Evolutionary conservation across 1,284 basidiomycete species (phyloP).

Genomic region (Mycosarcoma mackinlayi): DNA sequence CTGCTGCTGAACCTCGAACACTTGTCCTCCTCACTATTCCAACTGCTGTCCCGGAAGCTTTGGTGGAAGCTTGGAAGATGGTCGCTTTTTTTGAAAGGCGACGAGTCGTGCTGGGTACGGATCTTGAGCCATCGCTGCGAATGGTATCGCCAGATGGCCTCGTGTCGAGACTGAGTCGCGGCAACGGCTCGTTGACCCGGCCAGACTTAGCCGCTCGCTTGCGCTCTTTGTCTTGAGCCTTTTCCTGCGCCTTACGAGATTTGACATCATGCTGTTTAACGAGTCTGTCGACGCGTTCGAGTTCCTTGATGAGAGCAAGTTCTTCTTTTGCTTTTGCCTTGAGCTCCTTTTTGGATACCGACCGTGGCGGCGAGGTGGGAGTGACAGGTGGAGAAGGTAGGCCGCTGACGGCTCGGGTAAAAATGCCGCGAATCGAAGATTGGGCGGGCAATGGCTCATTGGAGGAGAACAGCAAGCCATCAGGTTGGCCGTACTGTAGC

Average conservation of each 20-base stretch:
- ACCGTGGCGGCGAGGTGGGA: conserved; percentile 4
- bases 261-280: conserved; percentile 55
- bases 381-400: conserved; percentile 25
- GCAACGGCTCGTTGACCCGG: conserved; percentile 7
- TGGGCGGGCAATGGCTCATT: background rate
- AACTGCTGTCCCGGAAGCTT: background rate
- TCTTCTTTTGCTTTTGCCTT: conserved; percentile 55
- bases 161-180: background rate
- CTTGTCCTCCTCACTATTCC: conserved; percentile 17
- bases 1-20: conserved; percentile 1
- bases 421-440: conserved; percentile 11
- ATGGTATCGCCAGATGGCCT: conserved; percentile 2
- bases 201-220: conserved; percentile 25
- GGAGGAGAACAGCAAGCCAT: conserved; percentile 16
- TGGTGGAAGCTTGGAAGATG: conserved; percentile 36
- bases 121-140: background rate
- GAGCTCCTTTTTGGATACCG: conserved; percentile 45
- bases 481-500: conserved; percentile 1
- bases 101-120: background rate
- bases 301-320: conserved; percentile 48
- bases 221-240: conserved; percentile 27
- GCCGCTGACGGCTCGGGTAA: conserved; percentile 1
- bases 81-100: conserved; percentile 17
- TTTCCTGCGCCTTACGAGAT: conserved; percentile 31
- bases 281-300: conserved; percentile 46